Conservation (phyloP, 768 basidiomycete genomes). For the Serendipita indica region DNA sequence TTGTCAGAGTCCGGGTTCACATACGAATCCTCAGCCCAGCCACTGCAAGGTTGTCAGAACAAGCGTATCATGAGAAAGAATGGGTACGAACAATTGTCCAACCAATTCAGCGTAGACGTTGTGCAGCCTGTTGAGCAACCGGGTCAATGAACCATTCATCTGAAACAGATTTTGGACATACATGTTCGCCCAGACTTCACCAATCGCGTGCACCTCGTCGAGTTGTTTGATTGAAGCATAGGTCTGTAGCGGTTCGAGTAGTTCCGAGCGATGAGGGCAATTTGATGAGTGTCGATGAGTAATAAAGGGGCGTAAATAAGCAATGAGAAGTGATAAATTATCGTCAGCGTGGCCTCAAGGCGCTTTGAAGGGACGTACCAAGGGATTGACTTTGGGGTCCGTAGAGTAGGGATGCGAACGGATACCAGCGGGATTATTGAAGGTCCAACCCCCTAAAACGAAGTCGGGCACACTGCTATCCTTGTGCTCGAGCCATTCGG, state of each 20-base stretch:
- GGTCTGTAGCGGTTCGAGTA: slow-evolving; percentile 3
- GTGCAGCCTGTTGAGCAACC: not conserved
- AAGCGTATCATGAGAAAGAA: not conserved
- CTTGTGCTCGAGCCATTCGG: slow-evolving; percentile 18
- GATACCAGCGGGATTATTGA: slow-evolving; percentile 26
- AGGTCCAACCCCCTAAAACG: slow-evolving; percentile 11
- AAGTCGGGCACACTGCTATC: slow-evolving; percentile 10
- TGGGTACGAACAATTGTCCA: not conserved
- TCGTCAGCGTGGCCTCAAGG: not conserved
- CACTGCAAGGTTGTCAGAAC: not conserved
- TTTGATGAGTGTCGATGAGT: not conserved
- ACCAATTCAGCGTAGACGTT: slow-evolving; percentile 13
- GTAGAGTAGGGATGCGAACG: slow-evolving; percentile 16
- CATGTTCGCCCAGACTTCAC: slow-evolving; percentile 13
- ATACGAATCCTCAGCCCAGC: not conserved
- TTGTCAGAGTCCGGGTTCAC: slow-evolving; percentile 7
- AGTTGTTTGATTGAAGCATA: not conserved
- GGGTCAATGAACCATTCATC: not conserved
- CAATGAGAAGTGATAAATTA: not conserved
- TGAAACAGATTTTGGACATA: not conserved
- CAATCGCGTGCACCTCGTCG: slow-evolving; percentile 12
- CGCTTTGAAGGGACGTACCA: slow-evolving; percentile 22
- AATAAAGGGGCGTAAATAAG: not conserved
- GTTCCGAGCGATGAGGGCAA: too few relatives aligned
- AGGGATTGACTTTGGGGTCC: slow-evolving; percentile 16